Conservation (phyloP, 1,139 yeast genomes). For the Candida sp. region DNA sequence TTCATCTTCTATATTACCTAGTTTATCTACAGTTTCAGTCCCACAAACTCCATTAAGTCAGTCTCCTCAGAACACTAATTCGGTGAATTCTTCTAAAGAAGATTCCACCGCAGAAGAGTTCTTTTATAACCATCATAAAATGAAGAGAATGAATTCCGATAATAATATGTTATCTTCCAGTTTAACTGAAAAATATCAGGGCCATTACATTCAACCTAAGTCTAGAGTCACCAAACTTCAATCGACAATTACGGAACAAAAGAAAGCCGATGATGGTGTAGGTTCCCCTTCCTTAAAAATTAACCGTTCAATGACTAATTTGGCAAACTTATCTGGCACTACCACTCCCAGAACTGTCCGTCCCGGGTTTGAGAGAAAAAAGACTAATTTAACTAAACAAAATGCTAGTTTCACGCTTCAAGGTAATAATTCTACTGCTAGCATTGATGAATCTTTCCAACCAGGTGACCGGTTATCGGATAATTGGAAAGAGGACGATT, state of each 20-base stretch:
- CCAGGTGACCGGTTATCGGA: slow-evolving; percentile 2
- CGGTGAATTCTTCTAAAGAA: slow-evolving; percentile 5
- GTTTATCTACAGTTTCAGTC: slow-evolving; percentile 1
- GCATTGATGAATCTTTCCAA: slow-evolving; percentile 22
- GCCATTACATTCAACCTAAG: slow-evolving; percentile 47
- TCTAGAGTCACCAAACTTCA: slow-evolving; percentile 27
- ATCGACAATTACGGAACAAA: slow-evolving; percentile 39
- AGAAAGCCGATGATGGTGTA: slow-evolving; percentile 22
- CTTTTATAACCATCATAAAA: slow-evolving; percentile 15
- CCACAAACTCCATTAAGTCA: slow-evolving; percentile 8
- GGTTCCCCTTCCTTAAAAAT: slow-evolving; percentile 42
- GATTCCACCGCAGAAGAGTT: slow-evolving; percentile 23
- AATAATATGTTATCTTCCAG: slow-evolving; percentile 11
- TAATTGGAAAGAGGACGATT: slow-evolving; percentile 17
- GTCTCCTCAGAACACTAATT: slow-evolving; percentile 4
- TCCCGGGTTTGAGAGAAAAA: slow-evolving; percentile 8
- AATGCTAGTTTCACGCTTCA: slow-evolving; percentile 20
- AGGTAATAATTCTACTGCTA: slow-evolving; percentile 26
- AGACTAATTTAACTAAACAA: slow-evolving; percentile 16
- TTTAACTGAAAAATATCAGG: slow-evolving; percentile 17
- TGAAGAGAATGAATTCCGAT: slow-evolving; percentile 1
- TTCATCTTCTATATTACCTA: slow-evolving; percentile 1
- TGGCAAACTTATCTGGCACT: slow-evolving; percentile 12
- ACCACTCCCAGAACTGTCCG: slow-evolving; percentile 3
- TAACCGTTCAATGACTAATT: slow-evolving; percentile 29